Conservation (phyloP, 2,329 filamentous ascomycete genomes). For the Cladosporium halotolerans region DNA sequence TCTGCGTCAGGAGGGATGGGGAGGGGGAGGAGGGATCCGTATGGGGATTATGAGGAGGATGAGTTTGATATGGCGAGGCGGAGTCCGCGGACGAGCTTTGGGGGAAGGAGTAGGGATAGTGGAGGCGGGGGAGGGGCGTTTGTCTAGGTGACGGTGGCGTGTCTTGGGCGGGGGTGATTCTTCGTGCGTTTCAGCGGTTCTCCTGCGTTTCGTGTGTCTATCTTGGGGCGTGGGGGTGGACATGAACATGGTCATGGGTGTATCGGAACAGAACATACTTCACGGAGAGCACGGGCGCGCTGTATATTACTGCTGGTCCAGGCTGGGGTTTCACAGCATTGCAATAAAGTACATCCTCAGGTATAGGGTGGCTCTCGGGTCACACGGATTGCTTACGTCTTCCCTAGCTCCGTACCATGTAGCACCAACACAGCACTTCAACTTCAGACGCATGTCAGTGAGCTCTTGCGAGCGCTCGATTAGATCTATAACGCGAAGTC, state of each 20-base stretch:
- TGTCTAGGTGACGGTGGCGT: conserved; percentile 12
- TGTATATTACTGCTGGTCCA: too few species aligned
- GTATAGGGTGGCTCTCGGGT: too few species aligned
- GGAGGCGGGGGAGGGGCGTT: conserved; percentile 14
- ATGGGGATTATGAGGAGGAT: conserved; percentile 17
- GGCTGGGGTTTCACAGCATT: too few species aligned
- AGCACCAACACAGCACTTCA: too few species aligned
- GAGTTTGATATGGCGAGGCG: conserved; percentile 20
- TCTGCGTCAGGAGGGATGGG: conserved; percentile 2
- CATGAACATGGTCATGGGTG: too few species aligned
- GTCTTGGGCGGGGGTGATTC: neutral
- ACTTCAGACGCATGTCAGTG: too few species aligned
- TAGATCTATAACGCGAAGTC: neutral
- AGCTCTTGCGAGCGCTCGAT: conserved; percentile 4
- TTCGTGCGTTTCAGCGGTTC: neutral
- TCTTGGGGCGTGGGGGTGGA: neutral
- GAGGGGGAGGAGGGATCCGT: conserved; percentile 13
- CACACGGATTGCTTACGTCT: too few species aligned
- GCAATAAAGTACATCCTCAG: too few species aligned
- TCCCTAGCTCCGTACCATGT: too few species aligned
- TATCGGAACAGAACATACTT: too few species aligned
- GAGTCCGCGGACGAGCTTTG: conserved; percentile 14
- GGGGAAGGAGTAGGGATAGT: conserved; percentile 3
- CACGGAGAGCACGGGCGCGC: too few species aligned
- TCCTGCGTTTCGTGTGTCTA: neutral